Conservation (phyloP, 1,139 yeast species). For the Pichia norvegensis region DNA sequence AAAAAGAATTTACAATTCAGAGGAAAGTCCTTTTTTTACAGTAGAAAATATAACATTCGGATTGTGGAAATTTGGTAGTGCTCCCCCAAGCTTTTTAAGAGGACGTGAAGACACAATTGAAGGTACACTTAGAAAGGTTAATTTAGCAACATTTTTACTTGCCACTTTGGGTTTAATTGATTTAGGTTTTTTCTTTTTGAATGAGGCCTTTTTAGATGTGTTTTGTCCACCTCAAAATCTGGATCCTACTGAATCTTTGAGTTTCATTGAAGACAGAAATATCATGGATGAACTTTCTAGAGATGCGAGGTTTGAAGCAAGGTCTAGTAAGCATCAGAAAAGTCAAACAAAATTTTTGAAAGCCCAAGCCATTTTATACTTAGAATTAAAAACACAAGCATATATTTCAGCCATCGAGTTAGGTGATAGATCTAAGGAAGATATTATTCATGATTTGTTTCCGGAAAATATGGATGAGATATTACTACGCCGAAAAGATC, state of each 20-base stretch:
- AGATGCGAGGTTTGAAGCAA: slow-evolving; percentile 6
- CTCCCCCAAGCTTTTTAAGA: slow-evolving; percentile 49
- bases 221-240: slow-evolving; percentile 56
- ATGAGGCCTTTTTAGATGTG: slow-evolving; percentile 75
- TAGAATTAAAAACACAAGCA: slow-evolving; percentile 92
- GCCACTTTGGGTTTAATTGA: slow-evolving; percentile 81
- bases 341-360: slow-evolving; percentile 50
- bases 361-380: slow-evolving; percentile 67
- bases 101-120: slow-evolving; percentile 60
- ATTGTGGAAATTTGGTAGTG: slow-evolving; percentile 56
- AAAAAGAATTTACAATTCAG: slow-evolving; percentile 48
- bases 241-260: slow-evolving; percentile 31
- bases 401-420: slow-evolving; percentile 82
- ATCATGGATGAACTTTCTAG: slow-evolving; percentile 4
- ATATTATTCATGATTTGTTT: slow-evolving; percentile 68
- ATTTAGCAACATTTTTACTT: slow-evolving; percentile 76
- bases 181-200: slow-evolving; percentile 79
- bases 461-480: slow-evolving; percentile 56
- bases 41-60: slow-evolving; percentile 48
- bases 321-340: slow-evolving; percentile 5
- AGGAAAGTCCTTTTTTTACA: slow-evolving; percentile 59
- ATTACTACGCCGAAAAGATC: slow-evolving; percentile 41
- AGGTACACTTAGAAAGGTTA: slow-evolving; percentile 70
- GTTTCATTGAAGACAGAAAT: slow-evolving; percentile 17
- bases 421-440: slow-evolving; percentile 58